phyloP scores from a whole-genome alignment of 306 rosid species.

The Lablab purpureus region DNA sequence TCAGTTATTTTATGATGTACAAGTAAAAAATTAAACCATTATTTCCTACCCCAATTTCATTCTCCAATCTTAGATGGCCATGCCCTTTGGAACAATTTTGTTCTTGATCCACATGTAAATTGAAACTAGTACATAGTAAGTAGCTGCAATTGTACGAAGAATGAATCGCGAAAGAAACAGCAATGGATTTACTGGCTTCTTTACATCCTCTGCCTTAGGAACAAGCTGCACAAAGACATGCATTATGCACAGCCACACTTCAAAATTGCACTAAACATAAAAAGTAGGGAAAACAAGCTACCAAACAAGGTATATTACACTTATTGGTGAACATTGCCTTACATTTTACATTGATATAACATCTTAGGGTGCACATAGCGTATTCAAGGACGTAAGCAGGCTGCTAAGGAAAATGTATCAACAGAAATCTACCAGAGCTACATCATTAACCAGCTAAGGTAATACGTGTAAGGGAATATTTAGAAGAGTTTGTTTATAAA shows the following conservation, averaged over 20 bases:
- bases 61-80: conserved; percentile 61
- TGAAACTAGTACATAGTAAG: conserved; percentile 76
- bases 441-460: neutral
- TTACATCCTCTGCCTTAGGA: conserved; percentile 80
- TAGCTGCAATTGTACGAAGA: conserved; percentile 74
- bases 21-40: neutral
- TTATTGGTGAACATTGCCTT: neutral
- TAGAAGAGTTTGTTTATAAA: neutral
- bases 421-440: neutral
- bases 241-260: conserved; percentile 2
- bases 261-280: neutral
- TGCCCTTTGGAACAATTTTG: conserved; percentile 77
- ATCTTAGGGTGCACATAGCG: neutral
- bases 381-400: neutral
- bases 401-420: neutral
- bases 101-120: conserved; percentile 92
- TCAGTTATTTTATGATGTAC: neutral
- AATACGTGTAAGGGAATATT: neutral
- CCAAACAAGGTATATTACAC: neutral
- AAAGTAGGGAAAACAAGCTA: conserved; percentile 9
- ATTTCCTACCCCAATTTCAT: neutral
- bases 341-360: neutral
- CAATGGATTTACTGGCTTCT: conserved; percentile 68
- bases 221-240: conserved; percentile 72
- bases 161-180: conserved; percentile 70